phyloP scores from a whole-genome alignment of 306 rosid genomes.

The Cucumis melo region DNA sequence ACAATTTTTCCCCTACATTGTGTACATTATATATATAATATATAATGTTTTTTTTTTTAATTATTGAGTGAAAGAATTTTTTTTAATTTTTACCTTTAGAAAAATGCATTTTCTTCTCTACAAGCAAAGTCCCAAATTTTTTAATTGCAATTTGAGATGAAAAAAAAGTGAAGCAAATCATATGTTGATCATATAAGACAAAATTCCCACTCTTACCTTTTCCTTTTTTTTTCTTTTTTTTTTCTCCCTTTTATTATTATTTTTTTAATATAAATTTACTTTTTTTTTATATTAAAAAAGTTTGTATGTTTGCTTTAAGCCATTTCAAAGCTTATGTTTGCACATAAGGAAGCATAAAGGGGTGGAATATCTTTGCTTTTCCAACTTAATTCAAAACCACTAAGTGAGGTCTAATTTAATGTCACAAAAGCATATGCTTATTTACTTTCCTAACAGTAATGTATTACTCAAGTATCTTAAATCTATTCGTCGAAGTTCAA shows the following conservation, averaged over 20 bases:
- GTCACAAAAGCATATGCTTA: too few species aligned
- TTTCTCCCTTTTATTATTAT: not conserved
- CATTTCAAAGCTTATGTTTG: conserved; percentile 1
- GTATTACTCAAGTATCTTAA: too few species aligned
- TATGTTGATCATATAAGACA: not conserved
- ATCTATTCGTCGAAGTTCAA: not conserved
- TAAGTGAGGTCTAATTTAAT: not conserved
- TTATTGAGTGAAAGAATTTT: not conserved
- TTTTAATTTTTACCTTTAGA: not conserved
- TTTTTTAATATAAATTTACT: not conserved
- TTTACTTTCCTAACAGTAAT: too few species aligned
- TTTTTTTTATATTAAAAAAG: not conserved
- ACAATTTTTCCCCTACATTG: not conserved
- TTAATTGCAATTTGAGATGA: not conserved
- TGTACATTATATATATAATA: not conserved
- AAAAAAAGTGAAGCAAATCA: not conserved
- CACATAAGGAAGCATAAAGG: not conserved
- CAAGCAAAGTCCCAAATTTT: not conserved
- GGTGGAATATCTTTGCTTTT: conserved; percentile 1
- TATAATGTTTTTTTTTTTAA: not conserved
- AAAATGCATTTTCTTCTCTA: not conserved
- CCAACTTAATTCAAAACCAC: not conserved
- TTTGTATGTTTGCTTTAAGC: not conserved
- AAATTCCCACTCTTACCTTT: not conserved
- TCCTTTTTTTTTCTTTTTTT: not conserved